Base-by-base conservation (phyloP, 352 stramenopile genomes). In the Globisporangium irregulare region DNA sequence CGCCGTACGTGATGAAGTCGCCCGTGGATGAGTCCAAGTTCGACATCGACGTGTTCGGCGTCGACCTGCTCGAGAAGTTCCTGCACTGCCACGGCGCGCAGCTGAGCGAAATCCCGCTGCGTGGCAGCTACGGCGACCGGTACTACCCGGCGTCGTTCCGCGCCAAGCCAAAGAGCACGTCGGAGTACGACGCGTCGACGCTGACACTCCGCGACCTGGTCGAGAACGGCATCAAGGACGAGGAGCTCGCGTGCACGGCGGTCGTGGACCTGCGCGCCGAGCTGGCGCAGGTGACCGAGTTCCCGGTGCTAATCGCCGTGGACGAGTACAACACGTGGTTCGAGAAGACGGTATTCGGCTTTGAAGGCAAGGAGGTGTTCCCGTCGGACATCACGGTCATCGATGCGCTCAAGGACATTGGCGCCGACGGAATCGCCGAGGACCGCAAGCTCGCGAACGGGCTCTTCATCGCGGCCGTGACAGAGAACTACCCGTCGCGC, bases 241-340 rank as follows among this genome's bases (percentile, higher is more conserved):
- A 96, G 41, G 85, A 95, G 36, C 73, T 96, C 32, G 81, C 89
- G 64, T 96, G 85, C 66, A 74, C 85, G 25, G 89, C 86, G 1
- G 82, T 96, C 62, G 82, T 91, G 54, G 89, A 96, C 67, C 74
- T 96, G 56, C 89, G 87, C 54, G 72, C 75, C 18, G 89, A 96
- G 71, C 72, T 96, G 50, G 81, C 82, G 55, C 75, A 89, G 67
- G 82, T 89, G 38, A 94, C 84, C 34, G 87, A 96, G 72, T 92
- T 92, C 71, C 84, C 86, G 6, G 89, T 96, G 68, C 73, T 96
- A 12, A 89, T 96, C 63, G 89, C 89, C 14, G 80, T 96, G 18
- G 89, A 96, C 73, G 87, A 96, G 73, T 96, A 94, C 85, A 96
- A 94, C 77, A 85, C 74, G 69, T 93, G 85, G 84, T 94, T 94